These are phyloP conservation scores for Neurospora discreta DNA, from an alignment of 495 filamentous ascomycete genomes.

Conservation along the genomic window DNA sequence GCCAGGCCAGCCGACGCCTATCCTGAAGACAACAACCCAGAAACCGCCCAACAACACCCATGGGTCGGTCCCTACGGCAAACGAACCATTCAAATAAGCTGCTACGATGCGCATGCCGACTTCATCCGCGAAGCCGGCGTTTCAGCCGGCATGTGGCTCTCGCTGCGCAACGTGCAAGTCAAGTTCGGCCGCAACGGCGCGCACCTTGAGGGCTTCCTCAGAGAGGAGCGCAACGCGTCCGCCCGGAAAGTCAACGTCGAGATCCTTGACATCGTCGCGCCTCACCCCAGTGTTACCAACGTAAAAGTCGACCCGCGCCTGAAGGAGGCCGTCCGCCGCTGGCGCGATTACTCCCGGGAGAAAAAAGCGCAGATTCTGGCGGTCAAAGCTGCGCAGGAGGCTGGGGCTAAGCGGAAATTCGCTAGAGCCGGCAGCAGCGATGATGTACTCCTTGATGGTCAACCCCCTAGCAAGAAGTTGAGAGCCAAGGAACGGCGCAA, in stretches of 20 bases:
- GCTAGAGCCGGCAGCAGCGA: slow-evolving; percentile 6
- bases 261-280: slow-evolving; percentile 13
- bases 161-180: slow-evolving; percentile 61
- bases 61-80: slow-evolving; percentile 77
- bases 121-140: slow-evolving; percentile 43
- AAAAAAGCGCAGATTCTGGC: slow-evolving; percentile 37
- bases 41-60: background rate
- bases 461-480: slow-evolving; percentile 16
- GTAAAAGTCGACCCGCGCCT: slow-evolving; percentile 42
- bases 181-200: slow-evolving; percentile 41
- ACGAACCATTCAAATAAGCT: slow-evolving; percentile 57
- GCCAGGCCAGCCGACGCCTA: slow-evolving; percentile 12
- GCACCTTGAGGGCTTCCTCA: slow-evolving; percentile 62
- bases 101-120: slow-evolving; percentile 57
- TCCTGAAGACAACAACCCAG: slow-evolving; percentile 21
- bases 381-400: slow-evolving; percentile 11
- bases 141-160: slow-evolving; percentile 47
- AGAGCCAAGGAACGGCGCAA: slow-evolving; percentile 18
- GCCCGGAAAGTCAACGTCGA: slow-evolving; percentile 44
- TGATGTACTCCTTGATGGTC: slow-evolving; percentile 22
- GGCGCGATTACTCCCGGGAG: slow-evolving; percentile 47
- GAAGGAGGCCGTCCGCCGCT: slow-evolving; percentile 51
- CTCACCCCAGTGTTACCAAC: background rate
- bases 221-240: slow-evolving; percentile 42
- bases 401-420: slow-evolving; percentile 18